Base-by-base conservation (phyloP, 306 rosid species). In the Cucurbita argyrosperma region DNA sequence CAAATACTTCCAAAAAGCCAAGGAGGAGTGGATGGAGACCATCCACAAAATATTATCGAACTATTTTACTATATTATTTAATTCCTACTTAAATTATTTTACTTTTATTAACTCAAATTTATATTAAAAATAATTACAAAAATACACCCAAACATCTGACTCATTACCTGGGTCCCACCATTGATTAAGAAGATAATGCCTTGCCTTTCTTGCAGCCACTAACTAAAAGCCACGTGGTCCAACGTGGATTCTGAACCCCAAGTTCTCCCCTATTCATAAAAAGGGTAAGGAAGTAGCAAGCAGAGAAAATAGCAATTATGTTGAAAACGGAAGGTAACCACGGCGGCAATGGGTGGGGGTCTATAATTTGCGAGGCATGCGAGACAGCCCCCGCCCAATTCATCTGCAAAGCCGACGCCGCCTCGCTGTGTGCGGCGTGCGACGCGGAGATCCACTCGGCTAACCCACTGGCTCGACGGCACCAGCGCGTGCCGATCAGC, bases 381-480 rank as follows among this genome's bases (percentile, higher is more conserved):
- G 98, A 94, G 77, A 86, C 90, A 0, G 89, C 90, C 0, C 97
- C 97, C 1, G 97, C 98, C 0, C 91, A 90, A 3, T 84, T 90
- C 23, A 76, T 94, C 10, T 94, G 98, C 83, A 94, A 90, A 68
- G 98, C 98, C 0, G 98, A 94, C 54, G 92, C 95, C 0, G 98
- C 98, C 0, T 94, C 98, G 0, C 98, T 94, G 15, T 94, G 98
- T 70, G 16, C 86, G 10, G 37, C 90, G 13, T 94, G 98, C 76
- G 98, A 94, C 52, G 91, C 92, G 0, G 96, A 87, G 30, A 88
- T 90, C 82, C 98, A 94, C 83, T 85, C 98, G 2, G 97, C 98
- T 6, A 94, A 94, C 65, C 96, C 96, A 0, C 90, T 94, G 1
- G 96, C 98, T 4, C 73, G 95, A 80, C 98, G 98, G 42, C 98